phyloP scores from a whole-genome alignment of 148 eudicot species.

The Cornus suecica region DNA sequence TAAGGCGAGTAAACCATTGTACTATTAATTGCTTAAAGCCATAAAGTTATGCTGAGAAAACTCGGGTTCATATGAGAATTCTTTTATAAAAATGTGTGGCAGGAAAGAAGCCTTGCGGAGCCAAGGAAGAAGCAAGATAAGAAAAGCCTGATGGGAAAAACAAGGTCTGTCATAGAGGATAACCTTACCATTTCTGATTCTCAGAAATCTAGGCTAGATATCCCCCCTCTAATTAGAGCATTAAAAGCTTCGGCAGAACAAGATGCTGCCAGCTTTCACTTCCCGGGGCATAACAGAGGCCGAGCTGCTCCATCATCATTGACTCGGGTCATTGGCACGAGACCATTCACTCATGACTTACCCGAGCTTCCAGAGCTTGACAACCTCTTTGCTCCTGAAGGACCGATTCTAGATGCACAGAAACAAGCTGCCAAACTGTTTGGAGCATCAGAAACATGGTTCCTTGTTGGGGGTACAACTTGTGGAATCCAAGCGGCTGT shows the following conservation, averaged over 20 bases:
- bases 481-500: constrained; percentile 81
- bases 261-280: constrained; percentile 72
- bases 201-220: constrained; percentile 12
- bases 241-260: constrained; percentile 55
- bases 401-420: constrained; percentile 69
- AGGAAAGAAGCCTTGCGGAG: constrained; percentile 27
- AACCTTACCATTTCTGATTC: neutral
- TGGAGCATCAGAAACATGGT: constrained; percentile 88
- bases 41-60: neutral
- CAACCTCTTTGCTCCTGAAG: constrained; percentile 64
- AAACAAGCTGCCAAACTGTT: constrained; percentile 63
- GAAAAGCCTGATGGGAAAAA: neutral
- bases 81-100: constrained; percentile 5
- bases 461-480: constrained; percentile 91
- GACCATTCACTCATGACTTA: constrained; percentile 58
- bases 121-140: constrained; percentile 19
- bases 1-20: neutral
- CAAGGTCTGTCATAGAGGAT: constrained; percentile 4
- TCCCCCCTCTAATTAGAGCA: constrained; percentile 54
- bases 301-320: constrained; percentile 68
- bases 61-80: neutral
- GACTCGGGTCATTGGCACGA: constrained; percentile 50
- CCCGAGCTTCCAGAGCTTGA: constrained; percentile 71
- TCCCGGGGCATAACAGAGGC: constrained; percentile 89
- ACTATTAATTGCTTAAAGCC: neutral